Evolutionary conservation across 331 rosid genomes (phyloP).

Genomic region (Stylosanthes scabra): DNA sequence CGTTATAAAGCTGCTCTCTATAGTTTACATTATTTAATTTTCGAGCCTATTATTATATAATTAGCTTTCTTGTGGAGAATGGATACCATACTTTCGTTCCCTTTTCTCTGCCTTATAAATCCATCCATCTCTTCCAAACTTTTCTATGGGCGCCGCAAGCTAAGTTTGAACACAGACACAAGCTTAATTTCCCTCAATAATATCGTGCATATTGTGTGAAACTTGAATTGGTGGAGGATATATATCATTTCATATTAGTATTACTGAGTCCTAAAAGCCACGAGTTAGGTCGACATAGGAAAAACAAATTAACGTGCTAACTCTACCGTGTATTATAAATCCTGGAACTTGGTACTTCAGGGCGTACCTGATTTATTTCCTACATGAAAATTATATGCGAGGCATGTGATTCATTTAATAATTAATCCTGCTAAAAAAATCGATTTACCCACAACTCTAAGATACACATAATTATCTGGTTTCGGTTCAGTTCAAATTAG

Average conservation of each 20-base stretch:
- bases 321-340: no score
- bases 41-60: no score
- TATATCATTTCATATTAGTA: not conserved
- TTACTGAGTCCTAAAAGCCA: conserved; percentile 8
- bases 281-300: conserved; percentile 31
- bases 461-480: no score
- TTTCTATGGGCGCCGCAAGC: conserved; percentile 48
- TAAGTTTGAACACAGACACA: not conserved
- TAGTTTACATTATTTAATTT: no score
- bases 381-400: no score
- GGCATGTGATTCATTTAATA: not conserved
- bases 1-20: conserved; percentile 28
- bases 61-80: not conserved
- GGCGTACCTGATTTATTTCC: no score
- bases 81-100: not conserved
- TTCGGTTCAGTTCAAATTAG: no score
- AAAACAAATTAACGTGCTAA: conserved; percentile 7
- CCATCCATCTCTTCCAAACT: not conserved
- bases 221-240: conserved; percentile 21
- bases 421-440: no score
- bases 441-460: no score
- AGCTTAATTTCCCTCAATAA: not conserved
- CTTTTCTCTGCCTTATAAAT: not conserved
- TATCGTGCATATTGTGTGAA: conserved; percentile 32
- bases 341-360: no score